These are phyloP conservation scores for Volvariella surrecta DNA, from an alignment of 1,284 basidiomycete species.

Conservation along the genomic window DNA sequence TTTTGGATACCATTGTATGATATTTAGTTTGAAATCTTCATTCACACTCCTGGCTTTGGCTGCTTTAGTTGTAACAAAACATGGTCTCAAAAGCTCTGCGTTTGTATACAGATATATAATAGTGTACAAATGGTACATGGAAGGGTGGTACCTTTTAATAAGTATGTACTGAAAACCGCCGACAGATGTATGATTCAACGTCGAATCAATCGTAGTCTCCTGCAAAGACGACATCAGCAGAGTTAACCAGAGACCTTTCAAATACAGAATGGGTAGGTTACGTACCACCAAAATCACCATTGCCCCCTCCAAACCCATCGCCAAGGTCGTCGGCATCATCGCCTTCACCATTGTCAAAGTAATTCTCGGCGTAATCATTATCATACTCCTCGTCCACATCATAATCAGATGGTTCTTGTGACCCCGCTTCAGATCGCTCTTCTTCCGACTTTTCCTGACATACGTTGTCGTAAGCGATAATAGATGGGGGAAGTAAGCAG, in stretches of 20 bases:
- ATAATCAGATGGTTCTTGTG: conserved; percentile 63
- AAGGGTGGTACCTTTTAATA: too few relatives aligned
- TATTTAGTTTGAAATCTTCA: too few relatives aligned
- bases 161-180: too few relatives aligned
- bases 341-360: conserved; percentile 79
- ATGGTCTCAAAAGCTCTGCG: too few relatives aligned
- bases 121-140: too few relatives aligned
- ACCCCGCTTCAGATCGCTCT: conserved; percentile 55
- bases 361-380: conserved; percentile 79
- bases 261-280: not conserved
- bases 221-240: conserved; percentile 1
- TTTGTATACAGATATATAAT: too few relatives aligned
- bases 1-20: too few relatives aligned
- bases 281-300: conserved; percentile 25
- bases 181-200: too few relatives aligned
- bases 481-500: not conserved
- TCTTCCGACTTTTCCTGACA: conserved; percentile 56
- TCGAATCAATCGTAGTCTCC: conserved; percentile 12
- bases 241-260: not conserved
- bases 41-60: too few relatives aligned
- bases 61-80: too few relatives aligned
- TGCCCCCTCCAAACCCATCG: conserved; percentile 59
- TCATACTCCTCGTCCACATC: conserved; percentile 81
- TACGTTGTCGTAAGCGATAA: not conserved
- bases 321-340: conserved; percentile 71